Percentiles rank a stretch among this genome's conserved stretches.
These are phyloP conservation scores for Bidens hawaiensis DNA, from an alignment of 140 eudicot genomes.

Conservation along the genomic window DNA sequence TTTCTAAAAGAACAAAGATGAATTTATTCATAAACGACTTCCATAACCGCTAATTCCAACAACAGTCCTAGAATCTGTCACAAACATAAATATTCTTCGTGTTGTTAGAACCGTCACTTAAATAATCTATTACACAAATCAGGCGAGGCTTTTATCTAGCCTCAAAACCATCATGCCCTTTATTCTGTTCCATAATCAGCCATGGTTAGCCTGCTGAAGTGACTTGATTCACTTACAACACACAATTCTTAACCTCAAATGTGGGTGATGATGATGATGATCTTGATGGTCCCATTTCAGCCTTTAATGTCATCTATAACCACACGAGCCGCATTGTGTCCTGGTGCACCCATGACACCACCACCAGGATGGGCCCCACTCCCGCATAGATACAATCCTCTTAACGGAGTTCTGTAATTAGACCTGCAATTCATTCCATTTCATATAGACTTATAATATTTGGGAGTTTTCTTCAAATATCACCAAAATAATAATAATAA, in stretches of 20 bases:
- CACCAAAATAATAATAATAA: neutral
- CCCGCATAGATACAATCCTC: constrained; percentile 79
- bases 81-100: too few species aligned
- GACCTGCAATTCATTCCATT: constrained; percentile 58
- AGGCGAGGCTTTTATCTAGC: too few species aligned
- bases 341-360: constrained; percentile 99
- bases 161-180: too few species aligned
- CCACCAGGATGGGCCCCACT: constrained; percentile 98
- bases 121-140: too few species aligned
- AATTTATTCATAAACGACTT: too few species aligned
- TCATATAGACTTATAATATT: too few species aligned
- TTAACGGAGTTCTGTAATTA: constrained; percentile 71
- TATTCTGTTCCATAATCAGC: too few species aligned
- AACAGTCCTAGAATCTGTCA: too few species aligned
- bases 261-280: constrained; percentile 6
- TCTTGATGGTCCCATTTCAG: constrained; percentile 2
- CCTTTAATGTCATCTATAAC: constrained; percentile 74
- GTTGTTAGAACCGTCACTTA: too few species aligned
- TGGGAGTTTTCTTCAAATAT: neutral
- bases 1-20: too few species aligned
- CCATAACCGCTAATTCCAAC: too few species aligned
- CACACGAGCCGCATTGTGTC: constrained; percentile 80
- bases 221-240: constrained; percentile 12
- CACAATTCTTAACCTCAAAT: too few species aligned
- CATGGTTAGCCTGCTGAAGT: constrained; percentile 12